Evolutionary conservation across 2,329 filamentous ascomycete species (phyloP), one percentile per base, ranked within the genome.

Genomic region (Penicillium paneum): DNA sequence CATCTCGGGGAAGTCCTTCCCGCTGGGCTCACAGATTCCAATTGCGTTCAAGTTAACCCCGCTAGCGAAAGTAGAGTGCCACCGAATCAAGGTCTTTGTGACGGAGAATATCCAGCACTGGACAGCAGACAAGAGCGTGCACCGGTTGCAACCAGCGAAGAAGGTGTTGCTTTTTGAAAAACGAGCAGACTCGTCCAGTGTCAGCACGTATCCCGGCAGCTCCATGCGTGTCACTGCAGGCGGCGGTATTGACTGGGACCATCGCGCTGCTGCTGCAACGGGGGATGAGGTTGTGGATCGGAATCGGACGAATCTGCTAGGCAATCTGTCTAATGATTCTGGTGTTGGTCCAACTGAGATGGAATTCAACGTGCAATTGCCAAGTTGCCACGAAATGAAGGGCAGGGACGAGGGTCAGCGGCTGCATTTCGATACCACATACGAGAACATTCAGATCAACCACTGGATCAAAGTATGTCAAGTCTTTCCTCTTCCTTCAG

Each of bases 1-100:
- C 69, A 96, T 97, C 51, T 96, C 91, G 1, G 92, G 92, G 51
- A 96, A 96, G 79, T 95, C 91, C 0, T 97, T 97, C 56, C 90
- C 92, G 0, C 83, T 97, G 19, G 92, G 92, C 15, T 83, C 88
- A 36, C 89, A 89, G 65, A 90, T 97, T 15, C 92, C 92, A 1
- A 94, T 97, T 55, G 91, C 91, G 1, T 96, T 97, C 78, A 96
- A 96, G 73, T 80, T 97, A 61, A 96, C 91, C 0, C 92, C 92
- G 0, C 76, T 97, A 21, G 91, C 92, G 56, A 97, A 97, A 76
- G 91, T 96, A 7, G 90, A 95, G 70, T 90, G 93, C 51, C 92
- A 96, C 74, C 87, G 93, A 62, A 87, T 97, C 71, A 96, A 95
- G 73, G 91, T 96, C 0, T 92, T 88, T 60, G 85, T 96, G 12